Evolutionary conservation across 345 rosid species (phyloP), one percentile per base, ranked within the genome.

Genomic region (Brassica incana): DNA sequence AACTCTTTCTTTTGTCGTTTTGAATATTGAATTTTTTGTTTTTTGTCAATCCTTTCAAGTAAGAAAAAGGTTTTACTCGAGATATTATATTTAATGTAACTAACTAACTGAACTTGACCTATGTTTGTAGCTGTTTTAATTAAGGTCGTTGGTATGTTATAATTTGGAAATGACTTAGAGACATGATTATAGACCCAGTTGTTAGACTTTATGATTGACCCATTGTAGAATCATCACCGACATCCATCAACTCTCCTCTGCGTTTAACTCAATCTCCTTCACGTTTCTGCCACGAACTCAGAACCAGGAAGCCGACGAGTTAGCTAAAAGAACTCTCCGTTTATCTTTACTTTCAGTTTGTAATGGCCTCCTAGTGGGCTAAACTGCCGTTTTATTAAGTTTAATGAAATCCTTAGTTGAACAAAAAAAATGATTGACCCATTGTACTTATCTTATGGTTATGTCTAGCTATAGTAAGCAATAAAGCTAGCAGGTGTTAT

Each of bases 1-100:
- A 79, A 50, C 65, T 60, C 68, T 72, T 62, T 52, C 6, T 33
- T 48, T 43, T 73, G 65, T 79, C 65, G 67, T 67, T 67, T 61
- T 68, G 65, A 62, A 54, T 35, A 2, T 35, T 14, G 9, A 18
- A 18, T 18, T 18, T 18, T 18, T 18, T 18, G 18, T 18, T 18
- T 18, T 18, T 18, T 18, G 18, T 18, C 38, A 3, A 59, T 3
- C 18, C 67, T 66, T 14, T 66, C 36, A 23, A 20, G 5, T 32
- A 9, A 5, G 5, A 25, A 67, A 59, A 50, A 4, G 2, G 7
- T 40, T 50, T n/a, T 40, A 25, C 35, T 36, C 52, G 4, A 77
- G 11, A 61, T 25, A 61, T 63, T 64, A 52, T 45, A 63, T 18
- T n/a, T 45, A 45, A 5, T 15, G 25, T 12, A 58, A 58, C 2